phyloP scores from a whole-genome alignment of 2,329 filamentous ascomycete genomes.

The Xylariales sp. region DNA sequence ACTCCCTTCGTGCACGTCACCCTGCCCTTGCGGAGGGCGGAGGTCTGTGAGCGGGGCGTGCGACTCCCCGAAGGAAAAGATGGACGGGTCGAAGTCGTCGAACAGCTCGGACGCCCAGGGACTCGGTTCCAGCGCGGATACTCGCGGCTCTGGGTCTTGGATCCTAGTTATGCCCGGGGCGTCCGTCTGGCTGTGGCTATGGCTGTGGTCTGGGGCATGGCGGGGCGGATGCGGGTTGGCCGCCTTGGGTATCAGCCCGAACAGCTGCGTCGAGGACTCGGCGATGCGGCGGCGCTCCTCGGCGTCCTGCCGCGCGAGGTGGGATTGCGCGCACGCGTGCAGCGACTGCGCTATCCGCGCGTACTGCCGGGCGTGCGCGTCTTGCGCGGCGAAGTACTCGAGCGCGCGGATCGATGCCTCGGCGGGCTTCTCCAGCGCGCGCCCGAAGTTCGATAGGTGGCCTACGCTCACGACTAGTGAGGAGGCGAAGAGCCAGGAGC shows the following conservation, averaged over 20 bases:
- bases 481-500: constrained; percentile 66
- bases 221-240: too few species aligned
- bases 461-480: constrained; percentile 65
- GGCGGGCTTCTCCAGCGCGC: constrained; percentile 63
- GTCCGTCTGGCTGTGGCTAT: neutral
- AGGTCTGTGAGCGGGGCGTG: constrained; percentile 41
- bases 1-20: constrained; percentile 49
- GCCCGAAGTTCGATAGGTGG: constrained; percentile 63
- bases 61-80: constrained; percentile 41
- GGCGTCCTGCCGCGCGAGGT: constrained; percentile 61
- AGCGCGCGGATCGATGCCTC: constrained; percentile 60
- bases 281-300: constrained; percentile 60
- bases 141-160: neutral
- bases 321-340: constrained; percentile 57
- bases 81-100: constrained; percentile 40
- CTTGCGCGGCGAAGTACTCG: constrained; percentile 61
- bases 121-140: neutral
- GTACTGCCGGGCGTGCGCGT: constrained; percentile 64
- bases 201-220: neutral
- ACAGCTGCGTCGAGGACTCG: constrained; percentile 63
- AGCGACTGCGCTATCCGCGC: constrained; percentile 65
- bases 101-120: constrained; percentile 22
- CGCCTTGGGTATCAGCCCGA: constrained; percentile 58
- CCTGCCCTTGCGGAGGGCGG: constrained; percentile 42
- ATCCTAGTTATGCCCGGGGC: neutral